These are phyloP conservation scores for Diplocarpon mali DNA, from an alignment of 2,329 filamentous ascomycete genomes.

Conservation along the genomic window DNA sequence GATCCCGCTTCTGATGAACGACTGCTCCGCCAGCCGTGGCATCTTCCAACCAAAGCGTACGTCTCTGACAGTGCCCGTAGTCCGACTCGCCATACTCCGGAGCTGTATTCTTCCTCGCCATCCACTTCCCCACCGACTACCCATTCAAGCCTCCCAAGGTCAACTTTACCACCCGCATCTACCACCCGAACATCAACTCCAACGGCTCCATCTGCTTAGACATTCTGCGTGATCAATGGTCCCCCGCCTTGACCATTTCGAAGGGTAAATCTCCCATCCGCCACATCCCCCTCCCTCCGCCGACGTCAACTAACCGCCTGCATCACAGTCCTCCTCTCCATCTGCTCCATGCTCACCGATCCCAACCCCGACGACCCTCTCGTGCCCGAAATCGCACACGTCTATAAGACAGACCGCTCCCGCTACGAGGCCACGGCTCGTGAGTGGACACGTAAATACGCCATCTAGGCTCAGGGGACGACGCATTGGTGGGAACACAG, in stretches of 20 bases:
- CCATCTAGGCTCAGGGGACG: constrained; percentile 50
- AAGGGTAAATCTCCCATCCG: constrained; percentile 58
- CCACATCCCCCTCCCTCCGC: background rate
- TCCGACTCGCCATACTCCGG: constrained; percentile 95
- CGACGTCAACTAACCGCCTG: constrained; percentile 3
- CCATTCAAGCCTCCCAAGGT: constrained; percentile 99
- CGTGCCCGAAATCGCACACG: constrained; percentile 96
- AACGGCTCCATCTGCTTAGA: constrained; percentile 99
- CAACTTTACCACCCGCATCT: constrained; percentile 99
- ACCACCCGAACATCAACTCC: constrained; percentile 99
- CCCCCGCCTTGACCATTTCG: constrained; percentile 92
- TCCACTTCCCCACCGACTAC: constrained; percentile 99
- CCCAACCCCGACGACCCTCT: constrained; percentile 98
- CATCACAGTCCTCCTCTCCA: constrained; percentile 75
- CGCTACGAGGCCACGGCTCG: constrained; percentile 93
- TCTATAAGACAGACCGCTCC: constrained; percentile 97
- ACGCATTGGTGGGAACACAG: background rate
- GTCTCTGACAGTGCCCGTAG: constrained; percentile 34
- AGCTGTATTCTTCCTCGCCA: constrained; percentile 97
- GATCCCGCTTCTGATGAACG: constrained; percentile 8
- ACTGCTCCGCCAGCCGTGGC: constrained; percentile 12
- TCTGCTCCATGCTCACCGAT: constrained; percentile 99
- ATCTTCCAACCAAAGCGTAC: constrained; percentile 2
- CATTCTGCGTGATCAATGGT: constrained; percentile 98
- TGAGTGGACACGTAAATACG: constrained; percentile 99